These are phyloP conservation scores for Lodderomyces parapsilosis DNA, from an alignment of 1,139 yeast species.

Conservation along the genomic window DNA sequence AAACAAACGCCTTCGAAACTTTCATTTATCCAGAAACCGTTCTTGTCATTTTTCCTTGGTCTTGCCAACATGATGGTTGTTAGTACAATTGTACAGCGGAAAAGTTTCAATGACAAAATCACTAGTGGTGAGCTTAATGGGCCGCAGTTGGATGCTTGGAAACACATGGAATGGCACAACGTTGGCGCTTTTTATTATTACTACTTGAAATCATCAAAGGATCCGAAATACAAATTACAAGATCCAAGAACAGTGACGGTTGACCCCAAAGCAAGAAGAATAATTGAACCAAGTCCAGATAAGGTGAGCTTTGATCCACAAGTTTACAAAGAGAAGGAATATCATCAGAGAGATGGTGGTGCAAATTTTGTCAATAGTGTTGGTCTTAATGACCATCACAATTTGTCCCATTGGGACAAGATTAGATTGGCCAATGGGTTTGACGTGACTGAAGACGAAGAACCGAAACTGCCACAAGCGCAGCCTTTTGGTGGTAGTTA, in stretches of 20 bases:
- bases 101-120: conserved; percentile 20
- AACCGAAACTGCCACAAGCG: not conserved
- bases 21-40: conserved; percentile 27
- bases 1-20: conserved; percentile 7
- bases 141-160: conserved; percentile 29
- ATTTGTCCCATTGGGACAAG: conserved; percentile 25
- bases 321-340: conserved; percentile 5
- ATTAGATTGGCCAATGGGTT: conserved; percentile 28
- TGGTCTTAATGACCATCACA: conserved; percentile 5
- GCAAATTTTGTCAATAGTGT: not conserved
- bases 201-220: conserved; percentile 32
- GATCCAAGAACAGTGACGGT: conserved; percentile 9
- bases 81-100: conserved; percentile 24
- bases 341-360: not conserved
- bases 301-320: conserved; percentile 8
- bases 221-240: conserved; percentile 25
- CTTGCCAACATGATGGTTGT: conserved; percentile 23
- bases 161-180: conserved; percentile 36
- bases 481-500: not conserved
- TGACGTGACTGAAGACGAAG: conserved; percentile 8
- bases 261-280: conserved; percentile 1
- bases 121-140: conserved; percentile 10
- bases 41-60: conserved; percentile 34
- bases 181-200: conserved; percentile 37
- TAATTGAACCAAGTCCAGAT: conserved; percentile 4